phyloP scores from a whole-genome alignment of 371 early-diverging fungal species.

The Nosema granulosis region DNA sequence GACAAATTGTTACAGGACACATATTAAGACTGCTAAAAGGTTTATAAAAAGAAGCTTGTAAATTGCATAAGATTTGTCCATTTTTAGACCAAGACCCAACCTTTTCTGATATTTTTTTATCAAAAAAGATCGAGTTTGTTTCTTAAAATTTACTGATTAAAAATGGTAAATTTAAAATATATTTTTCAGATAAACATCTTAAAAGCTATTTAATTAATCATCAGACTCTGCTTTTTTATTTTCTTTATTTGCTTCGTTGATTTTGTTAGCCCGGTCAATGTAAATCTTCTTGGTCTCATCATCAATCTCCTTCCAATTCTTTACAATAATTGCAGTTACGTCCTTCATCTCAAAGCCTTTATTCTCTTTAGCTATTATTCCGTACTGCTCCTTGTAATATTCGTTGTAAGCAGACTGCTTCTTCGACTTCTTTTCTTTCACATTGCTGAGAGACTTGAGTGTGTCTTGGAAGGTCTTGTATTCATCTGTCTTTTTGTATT shows the following conservation, averaged over 20 bases:
- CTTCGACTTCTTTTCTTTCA: slow-evolving; percentile 43
- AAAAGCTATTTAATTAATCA: background rate
- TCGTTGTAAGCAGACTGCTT: slow-evolving; percentile 35
- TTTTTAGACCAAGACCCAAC: too few species aligned
- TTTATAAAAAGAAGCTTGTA: too few species aligned
- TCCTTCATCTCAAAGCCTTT: slow-evolving; percentile 45
- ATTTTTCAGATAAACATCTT: too few species aligned
- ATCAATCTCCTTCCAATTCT: slow-evolving; percentile 52
- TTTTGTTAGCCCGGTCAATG: slow-evolving; percentile 39
- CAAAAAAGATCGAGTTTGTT: background rate
- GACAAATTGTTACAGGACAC: too few species aligned
- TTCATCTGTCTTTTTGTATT: slow-evolving; percentile 63
- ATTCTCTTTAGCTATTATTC: slow-evolving; percentile 46
- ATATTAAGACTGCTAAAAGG: too few species aligned
- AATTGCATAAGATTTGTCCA: too few species aligned
- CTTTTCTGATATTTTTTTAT: too few species aligned
- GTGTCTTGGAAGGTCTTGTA: slow-evolving; percentile 55
- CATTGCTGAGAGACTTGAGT: slow-evolving; percentile 57
- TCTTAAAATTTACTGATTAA: too few species aligned
- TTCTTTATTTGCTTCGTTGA: background rate
- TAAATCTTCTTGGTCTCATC: slow-evolving; percentile 50
- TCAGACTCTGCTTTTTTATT: background rate
- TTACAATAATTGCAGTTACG: slow-evolving; percentile 51
- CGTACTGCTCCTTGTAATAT: slow-evolving; percentile 54
- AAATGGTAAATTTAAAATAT: too few species aligned